Conservation (phyloP, 805 yeast genomes). For the Ogataea philodendri region DNA sequence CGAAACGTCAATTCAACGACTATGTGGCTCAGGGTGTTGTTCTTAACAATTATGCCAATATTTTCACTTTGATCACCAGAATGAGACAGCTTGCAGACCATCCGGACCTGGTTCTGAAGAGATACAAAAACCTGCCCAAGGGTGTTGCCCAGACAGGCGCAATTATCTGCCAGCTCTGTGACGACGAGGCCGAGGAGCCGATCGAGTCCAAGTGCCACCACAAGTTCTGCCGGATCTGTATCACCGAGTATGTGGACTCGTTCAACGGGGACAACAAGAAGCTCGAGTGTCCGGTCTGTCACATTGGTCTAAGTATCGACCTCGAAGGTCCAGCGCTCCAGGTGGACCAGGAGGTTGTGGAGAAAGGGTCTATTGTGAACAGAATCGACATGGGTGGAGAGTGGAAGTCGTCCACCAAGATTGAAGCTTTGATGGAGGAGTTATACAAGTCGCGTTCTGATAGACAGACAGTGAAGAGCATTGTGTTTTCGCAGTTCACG, state of each 20-base stretch:
- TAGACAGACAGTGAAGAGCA: slow-evolving; percentile 84
- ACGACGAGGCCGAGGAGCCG: slow-evolving; percentile 98
- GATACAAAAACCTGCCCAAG: slow-evolving; percentile 45
- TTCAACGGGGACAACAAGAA: slow-evolving; percentile 57
- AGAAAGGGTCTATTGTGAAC: slow-evolving; percentile 75
- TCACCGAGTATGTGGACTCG: slow-evolving; percentile 84
- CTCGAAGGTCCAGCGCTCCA: slow-evolving; percentile 82
- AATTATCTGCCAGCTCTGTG: slow-evolving; percentile 88
- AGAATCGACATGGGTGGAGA: slow-evolving; percentile 82
- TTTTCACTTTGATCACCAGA: slow-evolving; percentile 90
- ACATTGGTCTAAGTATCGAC: slow-evolving; percentile 87
- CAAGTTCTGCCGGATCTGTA: slow-evolving; percentile 87
- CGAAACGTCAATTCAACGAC: slow-evolving; percentile 82
- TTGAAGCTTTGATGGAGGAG: slow-evolving; percentile 94
- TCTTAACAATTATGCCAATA: slow-evolving; percentile 92
- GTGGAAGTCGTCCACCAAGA: slow-evolving; percentile 95
- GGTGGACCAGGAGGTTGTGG: slow-evolving; percentile 54
- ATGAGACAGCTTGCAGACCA: slow-evolving; percentile 99
- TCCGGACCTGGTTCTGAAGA: slow-evolving; percentile 88
- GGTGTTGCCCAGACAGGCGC: slow-evolving; percentile 41
- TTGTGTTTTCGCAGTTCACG: slow-evolving; percentile 96
- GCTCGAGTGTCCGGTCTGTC: slow-evolving; percentile 93
- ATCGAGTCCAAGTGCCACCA: slow-evolving; percentile 94
- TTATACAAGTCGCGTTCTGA: slow-evolving; percentile 83
- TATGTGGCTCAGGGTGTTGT: slow-evolving; percentile 97